Evolutionary conservation across 352 stramenopile genomes (phyloP).

Genomic region (Aphanomyces euteiches): DNA sequence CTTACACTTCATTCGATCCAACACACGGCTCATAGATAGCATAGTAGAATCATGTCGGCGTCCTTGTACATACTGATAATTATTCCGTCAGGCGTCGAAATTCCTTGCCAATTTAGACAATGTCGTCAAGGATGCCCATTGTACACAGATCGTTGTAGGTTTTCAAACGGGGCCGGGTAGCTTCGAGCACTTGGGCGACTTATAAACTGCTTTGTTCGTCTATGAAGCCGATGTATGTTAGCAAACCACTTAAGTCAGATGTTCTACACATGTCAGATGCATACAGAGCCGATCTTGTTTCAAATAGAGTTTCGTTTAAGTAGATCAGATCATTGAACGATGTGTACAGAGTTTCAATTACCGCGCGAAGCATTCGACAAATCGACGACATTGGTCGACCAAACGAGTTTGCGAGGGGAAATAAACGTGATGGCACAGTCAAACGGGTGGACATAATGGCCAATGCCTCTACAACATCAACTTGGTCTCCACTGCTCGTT

Average conservation of each 20-base stretch:
- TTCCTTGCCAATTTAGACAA: constrained; percentile 23
- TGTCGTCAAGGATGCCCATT: constrained; percentile 18
- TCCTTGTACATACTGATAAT: constrained; percentile 24
- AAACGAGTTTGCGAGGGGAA: constrained; percentile 10
- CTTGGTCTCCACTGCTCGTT: neutral
- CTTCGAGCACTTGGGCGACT: constrained; percentile 17
- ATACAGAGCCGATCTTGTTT: neutral
- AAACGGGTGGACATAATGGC: neutral
- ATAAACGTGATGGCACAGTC: neutral
- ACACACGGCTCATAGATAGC: constrained; percentile 5
- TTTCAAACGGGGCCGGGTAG: neutral
- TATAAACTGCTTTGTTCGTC: constrained; percentile 15
- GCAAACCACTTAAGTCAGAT: neutral
- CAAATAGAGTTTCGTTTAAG: neutral
- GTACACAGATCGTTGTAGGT: constrained; percentile 21
- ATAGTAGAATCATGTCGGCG: constrained; percentile 18
- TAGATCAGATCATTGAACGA: neutral
- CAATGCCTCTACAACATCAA: neutral
- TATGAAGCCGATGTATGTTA: constrained; percentile 28
- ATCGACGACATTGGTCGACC: neutral
- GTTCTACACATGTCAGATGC: constrained; percentile 1
- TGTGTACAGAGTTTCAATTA: neutral
- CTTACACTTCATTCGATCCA: neutral
- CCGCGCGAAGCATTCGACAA: neutral
- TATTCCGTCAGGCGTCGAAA: neutral